Base-by-base conservation (phyloP, 164 flowering plant species). In the Buxus sempervirens region DNA sequence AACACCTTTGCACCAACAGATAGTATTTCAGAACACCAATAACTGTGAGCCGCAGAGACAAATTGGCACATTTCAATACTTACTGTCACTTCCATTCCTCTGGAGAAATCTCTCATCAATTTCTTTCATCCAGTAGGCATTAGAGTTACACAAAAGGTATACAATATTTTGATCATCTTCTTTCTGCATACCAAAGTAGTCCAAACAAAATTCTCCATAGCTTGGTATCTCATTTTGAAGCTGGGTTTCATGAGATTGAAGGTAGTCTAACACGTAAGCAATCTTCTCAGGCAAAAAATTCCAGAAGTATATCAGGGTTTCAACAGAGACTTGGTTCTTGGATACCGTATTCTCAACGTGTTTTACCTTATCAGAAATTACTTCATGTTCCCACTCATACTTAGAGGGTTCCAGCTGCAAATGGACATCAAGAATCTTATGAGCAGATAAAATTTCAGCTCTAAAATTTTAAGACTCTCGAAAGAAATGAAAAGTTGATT, bases 351-450 rank as follows among this genome's bases (percentile, higher is more conserved):
- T 59, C 28, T 75, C 68, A 4, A 77, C 65, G 60, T 75, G 62
- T 54, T 53, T 66, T 51, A 13, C 42, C 23, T 65, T 64, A 65
- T 84, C 72, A 19, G 16, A 23, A 2, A 72, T 71, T 58, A 78
- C 26, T 51, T 78, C 74, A 63, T 75, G 72, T 63, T 75, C 80
- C 81, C 81, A 81, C 14, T 67, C 76, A 69, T 78, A 87, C 59
- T 79, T 80, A 13, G 75, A 64, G 21, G 67, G 7, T 54, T 70
- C 65, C 10, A 58, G n/a, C 59, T 70, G 62, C 21, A 82, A 59
- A 75, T 82, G 88, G 24, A 16, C 25, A 59, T 90, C 94, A 4
- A 92, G 70, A 65, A 88, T 78, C 73, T 73, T 86, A 48, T 86
- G 51, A 55, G 75, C 54, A 53, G 76, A 75, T 27, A 90, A 55